phyloP scores from a whole-genome alignment of 23 red algal genomes.

The Gracilariopsis chorda region DNA sequence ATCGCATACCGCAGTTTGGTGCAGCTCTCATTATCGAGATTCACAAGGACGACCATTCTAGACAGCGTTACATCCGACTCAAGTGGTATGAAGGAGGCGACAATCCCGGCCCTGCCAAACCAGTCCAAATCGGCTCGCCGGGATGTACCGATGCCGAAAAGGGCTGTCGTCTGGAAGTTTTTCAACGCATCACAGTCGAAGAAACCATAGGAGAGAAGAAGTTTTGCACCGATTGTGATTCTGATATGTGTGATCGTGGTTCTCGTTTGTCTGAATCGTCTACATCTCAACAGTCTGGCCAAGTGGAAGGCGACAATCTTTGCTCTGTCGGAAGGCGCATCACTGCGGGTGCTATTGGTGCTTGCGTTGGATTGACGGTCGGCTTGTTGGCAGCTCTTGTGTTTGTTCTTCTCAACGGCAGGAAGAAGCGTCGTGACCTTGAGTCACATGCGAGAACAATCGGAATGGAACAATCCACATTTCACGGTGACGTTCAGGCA shows the following conservation, averaged over 20 bases:
- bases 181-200: background rate
- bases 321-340: background rate
- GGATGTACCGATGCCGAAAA: background rate
- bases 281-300: no score
- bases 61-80: background rate
- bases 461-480: conserved; percentile 1
- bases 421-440: background rate
- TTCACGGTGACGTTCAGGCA: background rate
- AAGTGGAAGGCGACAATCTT: background rate
- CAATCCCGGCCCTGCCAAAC: background rate
- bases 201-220: background rate
- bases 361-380: background rate
- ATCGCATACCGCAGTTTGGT: conserved; percentile 65
- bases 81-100: conserved; percentile 55
- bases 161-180: background rate
- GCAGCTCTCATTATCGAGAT: conserved; percentile 57
- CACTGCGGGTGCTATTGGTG: background rate
- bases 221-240: conserved; percentile 13
- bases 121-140: background rate
- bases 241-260: background rate
- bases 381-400: background rate
- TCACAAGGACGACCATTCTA: background rate
- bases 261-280: background rate
- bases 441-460: conserved; percentile 2
- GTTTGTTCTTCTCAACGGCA: background rate